Percentiles rank a stretch among this genome's conserved stretches.
These are phyloP conservation scores for Spinacia oleracea DNA, from an alignment of 179 eudicot species.

Conservation along the genomic window DNA sequence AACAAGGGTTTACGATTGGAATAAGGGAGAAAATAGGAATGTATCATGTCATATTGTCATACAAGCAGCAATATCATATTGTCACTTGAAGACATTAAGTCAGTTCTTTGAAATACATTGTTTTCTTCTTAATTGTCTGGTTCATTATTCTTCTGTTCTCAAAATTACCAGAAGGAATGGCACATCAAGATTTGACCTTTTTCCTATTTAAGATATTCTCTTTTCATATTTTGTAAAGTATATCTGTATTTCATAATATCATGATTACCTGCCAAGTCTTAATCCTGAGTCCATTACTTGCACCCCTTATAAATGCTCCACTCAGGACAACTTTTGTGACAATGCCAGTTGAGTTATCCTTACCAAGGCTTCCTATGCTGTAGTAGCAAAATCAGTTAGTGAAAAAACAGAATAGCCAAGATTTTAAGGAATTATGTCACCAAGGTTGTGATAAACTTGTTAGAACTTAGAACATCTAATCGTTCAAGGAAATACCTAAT, in stretches of 20 bases:
- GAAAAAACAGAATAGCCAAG: constrained; percentile 10
- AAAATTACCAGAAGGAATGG: background rate
- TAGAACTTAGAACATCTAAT: background rate
- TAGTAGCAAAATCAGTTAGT: constrained; percentile 19
- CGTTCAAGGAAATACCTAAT: constrained; percentile 53
- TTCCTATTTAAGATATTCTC: background rate
- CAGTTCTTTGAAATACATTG: background rate
- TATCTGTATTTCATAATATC: background rate
- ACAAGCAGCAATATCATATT: background rate
- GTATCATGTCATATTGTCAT: background rate
- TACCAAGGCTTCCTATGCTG: constrained; percentile 96
- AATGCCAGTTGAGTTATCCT: constrained; percentile 64
- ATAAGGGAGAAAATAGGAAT: background rate
- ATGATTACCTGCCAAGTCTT: constrained; percentile 87
- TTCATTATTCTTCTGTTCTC: background rate
- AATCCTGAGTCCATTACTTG: constrained; percentile 86
- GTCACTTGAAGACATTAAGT: background rate
- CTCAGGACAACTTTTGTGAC: constrained; percentile 66
- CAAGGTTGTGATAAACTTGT: constrained; percentile 9
- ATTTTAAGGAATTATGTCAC: background rate
- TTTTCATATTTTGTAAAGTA: background rate
- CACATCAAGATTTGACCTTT: background rate
- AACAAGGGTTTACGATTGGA: background rate
- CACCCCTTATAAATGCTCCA: constrained; percentile 59
- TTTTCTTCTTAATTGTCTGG: background rate